phyloP scores from a whole-genome alignment of 2,329 filamentous ascomycete species.

The Fusarium sacchari region DNA sequence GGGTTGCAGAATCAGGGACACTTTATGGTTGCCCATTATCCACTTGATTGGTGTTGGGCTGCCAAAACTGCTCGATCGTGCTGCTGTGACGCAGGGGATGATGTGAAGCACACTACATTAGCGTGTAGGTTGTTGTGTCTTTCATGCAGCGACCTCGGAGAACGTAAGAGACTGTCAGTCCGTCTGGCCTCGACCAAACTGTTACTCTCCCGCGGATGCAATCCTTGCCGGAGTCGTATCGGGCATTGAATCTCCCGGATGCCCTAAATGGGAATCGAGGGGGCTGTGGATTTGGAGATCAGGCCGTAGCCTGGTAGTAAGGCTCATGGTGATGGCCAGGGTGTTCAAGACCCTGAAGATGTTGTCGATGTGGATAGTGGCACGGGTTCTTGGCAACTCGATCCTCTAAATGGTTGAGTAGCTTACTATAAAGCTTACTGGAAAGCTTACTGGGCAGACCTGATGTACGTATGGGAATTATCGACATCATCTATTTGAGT shows the following conservation, averaged over 20 bases:
- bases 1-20: slow-evolving; percentile 34
- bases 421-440: neutral
- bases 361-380: neutral
- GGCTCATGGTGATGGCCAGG: slow-evolving; percentile 10
- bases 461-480: neutral
- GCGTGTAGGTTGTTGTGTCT: slow-evolving; percentile 4
- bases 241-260: slow-evolving; percentile 8
- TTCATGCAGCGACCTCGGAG: slow-evolving; percentile 18
- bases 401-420: neutral
- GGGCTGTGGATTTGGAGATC: neutral
- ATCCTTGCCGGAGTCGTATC: neutral
- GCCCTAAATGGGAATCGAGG: slow-evolving; percentile 3
- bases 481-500: neutral
- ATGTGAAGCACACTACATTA: slow-evolving; percentile 19
- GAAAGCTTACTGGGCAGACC: neutral
- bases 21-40: slow-evolving; percentile 2
- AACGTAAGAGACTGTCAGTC: neutral
- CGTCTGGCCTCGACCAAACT: neutral
- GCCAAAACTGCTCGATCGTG: slow-evolving; percentile 19
- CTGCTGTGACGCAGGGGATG: slow-evolving; percentile 31
- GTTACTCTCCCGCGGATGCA: neutral
- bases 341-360: slow-evolving; percentile 25
- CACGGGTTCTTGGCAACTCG: neutral
- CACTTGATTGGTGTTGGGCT: slow-evolving; percentile 4
- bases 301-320: slow-evolving; percentile 7